Base-by-base conservation (phyloP, 2,329 filamentous ascomycete genomes). In the Fusarium marasasianum region DNA sequence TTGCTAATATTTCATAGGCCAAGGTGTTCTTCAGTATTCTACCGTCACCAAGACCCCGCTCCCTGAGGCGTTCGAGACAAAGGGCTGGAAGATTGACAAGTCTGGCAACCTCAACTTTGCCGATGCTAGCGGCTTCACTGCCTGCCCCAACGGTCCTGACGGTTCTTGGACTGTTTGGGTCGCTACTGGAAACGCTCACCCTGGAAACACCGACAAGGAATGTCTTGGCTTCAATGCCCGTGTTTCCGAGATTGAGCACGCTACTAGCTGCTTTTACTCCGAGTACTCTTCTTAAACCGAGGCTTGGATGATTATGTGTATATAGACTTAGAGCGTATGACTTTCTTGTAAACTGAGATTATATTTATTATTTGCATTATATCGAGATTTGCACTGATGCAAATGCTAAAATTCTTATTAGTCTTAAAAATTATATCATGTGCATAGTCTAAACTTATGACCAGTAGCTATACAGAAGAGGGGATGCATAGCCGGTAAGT, bases 11-110 rank as follows among this genome's bases (percentile, higher is more conserved):
- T 4, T 0, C 15, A 6, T 24, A 87, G 86, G 87, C 69, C 86
- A 88, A 68, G 90, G 90, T 56, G 82, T 83, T 45, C 77, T 90
- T 54, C 85, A 86, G 41, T 91, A 89, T 81, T 83, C 85, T 35
- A 87, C 84, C 14, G 86, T 84, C 7, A 17, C 35, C 13, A 33
- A 41, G 22, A 66, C 24, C 10, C 18, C 37, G 6, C 63, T 81
- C 1, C 82, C 84, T 29, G 77, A 75, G 45, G 84, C 87, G 79
- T 79, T 69, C 40, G 86, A 90, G 82, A 81, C 82, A 41, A 82
- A 81, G 50, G 83, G 84, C 62, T 91, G 87, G 83, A 69, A 79
- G n/a, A 66, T 90, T 62, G 78, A 82, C 38, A 85, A 84, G 53
- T 72, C 71, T 5, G 79, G 51, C 1, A 33, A 68, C 41, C 65